Conservation (phyloP, 2,329 filamentous ascomycete genomes). For the Pseudogymnoascus sp. region DNA sequence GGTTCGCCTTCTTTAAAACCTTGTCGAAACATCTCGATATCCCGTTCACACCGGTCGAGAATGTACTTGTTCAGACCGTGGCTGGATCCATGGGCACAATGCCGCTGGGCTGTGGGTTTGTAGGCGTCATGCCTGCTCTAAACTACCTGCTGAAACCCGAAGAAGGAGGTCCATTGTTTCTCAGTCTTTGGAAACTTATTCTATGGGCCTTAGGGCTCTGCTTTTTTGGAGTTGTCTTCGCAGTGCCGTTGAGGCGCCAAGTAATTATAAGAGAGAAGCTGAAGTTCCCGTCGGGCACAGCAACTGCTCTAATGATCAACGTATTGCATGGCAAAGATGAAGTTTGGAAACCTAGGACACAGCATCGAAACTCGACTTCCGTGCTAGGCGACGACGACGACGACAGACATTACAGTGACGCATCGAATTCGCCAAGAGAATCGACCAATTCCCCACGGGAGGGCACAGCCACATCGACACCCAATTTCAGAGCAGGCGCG, state of each 20-base stretch:
- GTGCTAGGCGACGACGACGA: background rate
- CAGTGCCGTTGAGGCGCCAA: slow-evolving; percentile 80
- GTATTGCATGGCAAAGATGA: slow-evolving; percentile 67
- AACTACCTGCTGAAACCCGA: slow-evolving; percentile 72
- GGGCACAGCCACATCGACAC: background rate
- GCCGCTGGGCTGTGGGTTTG: slow-evolving; percentile 91
- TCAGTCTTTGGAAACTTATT: slow-evolving; percentile 70
- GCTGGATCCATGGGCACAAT: slow-evolving; percentile 94
- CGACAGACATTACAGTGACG: background rate
- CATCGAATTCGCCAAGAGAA: background rate
- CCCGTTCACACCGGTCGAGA: slow-evolving; percentile 90
- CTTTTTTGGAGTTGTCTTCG: slow-evolving; percentile 95
- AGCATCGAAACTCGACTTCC: too few relatives aligned
- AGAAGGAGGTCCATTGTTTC: slow-evolving; percentile 68
- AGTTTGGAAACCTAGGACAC: background rate
- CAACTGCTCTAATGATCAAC: slow-evolving; percentile 86
- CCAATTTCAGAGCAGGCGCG: slow-evolving; percentile 13
- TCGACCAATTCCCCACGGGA: too few relatives aligned
- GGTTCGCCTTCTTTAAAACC: slow-evolving; percentile 86
- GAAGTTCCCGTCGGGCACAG: slow-evolving; percentile 91
- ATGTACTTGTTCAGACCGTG: slow-evolving; percentile 92
- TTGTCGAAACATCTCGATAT: slow-evolving; percentile 64
- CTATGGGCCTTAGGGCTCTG: slow-evolving; percentile 89
- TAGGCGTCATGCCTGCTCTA: slow-evolving; percentile 87
- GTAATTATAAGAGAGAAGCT: slow-evolving; percentile 89